A percentile compares a stretch with the other conserved stretches of the same genome.
Conservation (phyloP, 2,329 filamentous ascomycete genomes). For the Botryotinia convoluta region DNA sequence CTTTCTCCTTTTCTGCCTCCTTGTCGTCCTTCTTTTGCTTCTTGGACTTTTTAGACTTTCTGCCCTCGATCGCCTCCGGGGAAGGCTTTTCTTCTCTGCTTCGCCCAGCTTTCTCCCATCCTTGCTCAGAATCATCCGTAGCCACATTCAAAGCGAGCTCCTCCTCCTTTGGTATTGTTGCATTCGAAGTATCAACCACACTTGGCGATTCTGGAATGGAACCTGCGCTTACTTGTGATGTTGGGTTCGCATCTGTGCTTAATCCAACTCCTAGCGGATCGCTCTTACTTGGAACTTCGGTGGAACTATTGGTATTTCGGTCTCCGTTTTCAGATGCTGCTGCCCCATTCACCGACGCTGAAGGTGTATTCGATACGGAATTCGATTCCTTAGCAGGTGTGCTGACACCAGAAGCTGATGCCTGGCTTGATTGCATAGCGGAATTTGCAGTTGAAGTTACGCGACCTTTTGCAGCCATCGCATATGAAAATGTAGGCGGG, state of each 20-base stretch:
- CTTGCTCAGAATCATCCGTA: constrained; percentile 57
- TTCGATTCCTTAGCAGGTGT: constrained; percentile 35
- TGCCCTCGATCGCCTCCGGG: constrained; percentile 39
- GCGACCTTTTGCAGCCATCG: constrained; percentile 87
- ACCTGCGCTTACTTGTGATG: constrained; percentile 31
- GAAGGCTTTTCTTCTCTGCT: constrained; percentile 59
- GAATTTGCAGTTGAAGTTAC: constrained; percentile 31
- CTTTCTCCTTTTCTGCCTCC: constrained; percentile 55
- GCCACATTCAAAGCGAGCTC: constrained; percentile 61
- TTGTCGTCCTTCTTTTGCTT: constrained; percentile 40
- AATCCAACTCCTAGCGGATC: constrained; percentile 26
- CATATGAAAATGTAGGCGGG: constrained; percentile 78
- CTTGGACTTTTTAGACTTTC: constrained; percentile 35
- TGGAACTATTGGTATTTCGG: constrained; percentile 30
- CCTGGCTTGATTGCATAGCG: constrained; percentile 34
- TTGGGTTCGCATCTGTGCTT: constrained; percentile 28
- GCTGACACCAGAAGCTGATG: constrained; percentile 34
- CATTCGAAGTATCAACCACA: constrained; percentile 49
- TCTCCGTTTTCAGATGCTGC: constrained; percentile 33
- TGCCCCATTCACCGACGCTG: constrained; percentile 27
- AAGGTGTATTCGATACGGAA: constrained; percentile 33
- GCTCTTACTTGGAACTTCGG: constrained; percentile 26
- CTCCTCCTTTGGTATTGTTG: constrained; percentile 50
- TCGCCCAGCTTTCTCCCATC: constrained; percentile 65
- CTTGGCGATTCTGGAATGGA: constrained; percentile 53